A percentile compares a stretch with the other conserved stretches of the same genome.
phyloP scores from a whole-genome alignment of 2,329 filamentous ascomycete species.

The Catunica adiposa region DNA sequence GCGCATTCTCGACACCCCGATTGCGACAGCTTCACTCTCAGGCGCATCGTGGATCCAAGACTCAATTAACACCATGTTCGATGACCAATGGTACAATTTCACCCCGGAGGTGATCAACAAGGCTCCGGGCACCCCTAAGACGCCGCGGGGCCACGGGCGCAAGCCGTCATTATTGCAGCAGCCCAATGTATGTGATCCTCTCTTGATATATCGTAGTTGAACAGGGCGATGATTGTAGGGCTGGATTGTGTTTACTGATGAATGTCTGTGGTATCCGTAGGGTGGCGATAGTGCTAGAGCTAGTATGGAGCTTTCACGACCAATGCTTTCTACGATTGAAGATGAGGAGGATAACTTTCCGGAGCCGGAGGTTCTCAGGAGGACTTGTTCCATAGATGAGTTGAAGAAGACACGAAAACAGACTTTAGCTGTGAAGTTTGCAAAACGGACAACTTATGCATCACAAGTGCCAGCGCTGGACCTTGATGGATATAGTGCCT shows the following conservation, averaged over 20 bases:
- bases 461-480: slow-evolving; percentile 10
- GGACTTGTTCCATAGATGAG: slow-evolving; percentile 44
- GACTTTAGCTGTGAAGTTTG: not conserved
- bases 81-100: slow-evolving; percentile 73
- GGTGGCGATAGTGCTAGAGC: not conserved
- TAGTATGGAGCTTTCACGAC: slow-evolving; percentile 8
- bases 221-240: not conserved
- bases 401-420: not conserved
- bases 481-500: slow-evolving; percentile 7
- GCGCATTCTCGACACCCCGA: not conserved
- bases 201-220: not conserved
- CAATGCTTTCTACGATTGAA: slow-evolving; percentile 15
- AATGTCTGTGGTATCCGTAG: not conserved
- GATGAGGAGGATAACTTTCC: slow-evolving; percentile 43
- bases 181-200: slow-evolving; percentile 36
- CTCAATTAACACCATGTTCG: slow-evolving; percentile 42
- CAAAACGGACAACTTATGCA: slow-evolving; percentile 5
- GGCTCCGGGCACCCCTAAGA: slow-evolving; percentile 20
- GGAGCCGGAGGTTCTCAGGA: slow-evolving; percentile 44
- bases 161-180: slow-evolving; percentile 54
- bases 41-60: not conserved
- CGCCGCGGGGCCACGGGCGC: slow-evolving; percentile 34
- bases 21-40: not conserved
- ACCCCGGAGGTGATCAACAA: slow-evolving; percentile 44
- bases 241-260: not conserved